These are phyloP conservation scores for Jatropha curcas DNA, from an alignment of 345 rosid genomes.

Conservation along the genomic window DNA sequence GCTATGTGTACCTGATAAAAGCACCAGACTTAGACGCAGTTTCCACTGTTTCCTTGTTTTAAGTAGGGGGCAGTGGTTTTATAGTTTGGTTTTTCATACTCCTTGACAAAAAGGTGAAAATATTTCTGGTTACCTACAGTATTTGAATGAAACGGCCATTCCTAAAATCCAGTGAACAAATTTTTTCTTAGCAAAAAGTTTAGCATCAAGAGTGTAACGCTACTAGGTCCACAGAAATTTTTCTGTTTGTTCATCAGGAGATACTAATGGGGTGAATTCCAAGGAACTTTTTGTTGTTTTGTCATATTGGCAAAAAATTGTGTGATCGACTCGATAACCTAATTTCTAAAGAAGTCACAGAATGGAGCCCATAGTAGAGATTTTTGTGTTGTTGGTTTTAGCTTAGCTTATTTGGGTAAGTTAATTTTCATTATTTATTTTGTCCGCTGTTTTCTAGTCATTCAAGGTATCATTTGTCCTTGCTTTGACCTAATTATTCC, in stretches of 20 bases:
- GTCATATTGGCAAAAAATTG: no score
- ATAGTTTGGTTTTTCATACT: background rate
- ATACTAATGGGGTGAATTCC: background rate
- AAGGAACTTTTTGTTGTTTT: no score
- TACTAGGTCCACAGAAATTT: background rate
- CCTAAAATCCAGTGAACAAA: background rate
- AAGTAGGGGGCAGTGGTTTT: background rate
- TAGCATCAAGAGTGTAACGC: background rate
- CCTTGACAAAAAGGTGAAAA: no score
- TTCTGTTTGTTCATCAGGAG: background rate
- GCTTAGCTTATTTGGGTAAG: no score
- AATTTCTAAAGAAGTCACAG: no score
- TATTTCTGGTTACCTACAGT: background rate
- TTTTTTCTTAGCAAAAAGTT: background rate
- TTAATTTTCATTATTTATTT: no score
- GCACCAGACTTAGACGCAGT: background rate
- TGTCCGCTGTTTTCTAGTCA: no score
- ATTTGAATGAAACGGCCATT: background rate
- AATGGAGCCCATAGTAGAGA: no score
- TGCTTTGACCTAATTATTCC: no score
- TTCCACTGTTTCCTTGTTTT: background rate
- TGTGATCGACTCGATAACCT: no score
- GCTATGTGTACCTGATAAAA: background rate
- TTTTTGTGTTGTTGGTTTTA: no score
- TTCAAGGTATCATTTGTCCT: no score